A percentile compares a stretch with the other conserved stretches of the same genome.
Evolutionary conservation across 2,329 filamentous ascomycete genomes (phyloP).

Genomic region (Colletotrichum lindemuthianum): DNA sequence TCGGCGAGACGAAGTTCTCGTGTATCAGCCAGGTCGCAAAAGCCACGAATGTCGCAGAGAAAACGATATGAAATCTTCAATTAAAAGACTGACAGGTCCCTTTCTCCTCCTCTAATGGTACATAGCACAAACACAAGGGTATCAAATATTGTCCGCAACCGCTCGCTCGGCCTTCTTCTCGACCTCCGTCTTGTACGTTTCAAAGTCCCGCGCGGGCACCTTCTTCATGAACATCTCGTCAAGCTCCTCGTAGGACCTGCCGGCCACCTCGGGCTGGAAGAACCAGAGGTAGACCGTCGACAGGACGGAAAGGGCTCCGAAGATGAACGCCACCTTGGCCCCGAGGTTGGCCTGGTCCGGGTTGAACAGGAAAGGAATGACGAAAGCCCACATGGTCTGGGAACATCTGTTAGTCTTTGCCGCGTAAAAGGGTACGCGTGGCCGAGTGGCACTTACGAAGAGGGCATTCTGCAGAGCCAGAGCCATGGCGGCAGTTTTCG

Average conservation of each 20-base stretch:
- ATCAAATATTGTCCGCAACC: conserved; percentile 1
- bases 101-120: too few relatives aligned
- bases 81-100: too few relatives aligned
- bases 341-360: conserved; percentile 47
- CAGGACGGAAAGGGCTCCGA: conserved; percentile 44
- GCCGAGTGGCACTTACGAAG: conserved; percentile 5
- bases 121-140: not conserved
- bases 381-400: conserved; percentile 36
- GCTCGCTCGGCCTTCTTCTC: conserved; percentile 16
- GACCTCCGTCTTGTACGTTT: conserved; percentile 26
- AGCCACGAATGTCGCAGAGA: too few relatives aligned
- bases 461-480: conserved; percentile 49
- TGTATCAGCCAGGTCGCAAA: too few relatives aligned
- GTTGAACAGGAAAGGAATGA: conserved; percentile 44
- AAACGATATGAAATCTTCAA: too few relatives aligned
- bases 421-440: not conserved
- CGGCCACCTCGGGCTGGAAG: conserved; percentile 47
- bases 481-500: conserved; percentile 52
- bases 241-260: conserved; percentile 39
- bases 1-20: too few relatives aligned
- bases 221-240: conserved; percentile 39
- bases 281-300: conserved; percentile 44
- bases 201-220: conserved; percentile 40
- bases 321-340: conserved; percentile 53
- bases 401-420: not conserved